Base-by-base conservation (phyloP, 306 rosid genomes). In the apple (Malus domestica) region DNA sequence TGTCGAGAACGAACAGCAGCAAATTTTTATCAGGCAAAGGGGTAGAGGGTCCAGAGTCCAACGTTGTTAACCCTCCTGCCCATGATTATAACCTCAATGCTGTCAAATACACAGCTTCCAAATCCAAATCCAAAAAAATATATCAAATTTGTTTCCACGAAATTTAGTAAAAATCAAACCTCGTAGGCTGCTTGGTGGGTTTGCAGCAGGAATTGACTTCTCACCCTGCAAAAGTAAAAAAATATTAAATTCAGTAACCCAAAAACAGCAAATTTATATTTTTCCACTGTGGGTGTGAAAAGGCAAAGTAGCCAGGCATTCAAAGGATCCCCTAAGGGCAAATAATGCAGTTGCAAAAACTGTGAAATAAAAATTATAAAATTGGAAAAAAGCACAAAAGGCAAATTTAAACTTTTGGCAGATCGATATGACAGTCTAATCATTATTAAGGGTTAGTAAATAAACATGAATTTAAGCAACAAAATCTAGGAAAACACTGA, bases 21-120 rank as follows among this genome's bases (percentile, higher is more conserved):
- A 89, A 87, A 83, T 87, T 84, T 81, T 77, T 83, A 74, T 89
- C 88, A 0, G 94, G 94, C 58, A 89, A 82, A 87, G 86, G 82
- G 61, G 90, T 85, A 29, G 82, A 71, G 79, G 88, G 91, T 78
- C 87, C 94, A 68, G 79, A 80, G 60, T 87, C 91, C 83, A 80
- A 74, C 80, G 84, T 82, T 3, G 63, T 40, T 1, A 35, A 13
- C 46, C 59, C 70, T 64, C 85, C 91, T 87, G 87, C 81, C 62
- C 30, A 69, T 45, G 72, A 80, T 76, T 60, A 76, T 68, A 76
- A 69, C 25, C 67, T 59, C 30, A 72, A 68, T 63, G 4, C 75
- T 60, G 51, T 59, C 42, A 45, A 63, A 25, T 55, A 7, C 20
- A 78, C 2, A 33, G 33, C 58, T 66, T 46, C 74, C n/a, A 44